These are phyloP conservation scores for Pythium brassicae DNA, from an alignment of 352 stramenopile genomes.

Conservation along the genomic window DNA sequence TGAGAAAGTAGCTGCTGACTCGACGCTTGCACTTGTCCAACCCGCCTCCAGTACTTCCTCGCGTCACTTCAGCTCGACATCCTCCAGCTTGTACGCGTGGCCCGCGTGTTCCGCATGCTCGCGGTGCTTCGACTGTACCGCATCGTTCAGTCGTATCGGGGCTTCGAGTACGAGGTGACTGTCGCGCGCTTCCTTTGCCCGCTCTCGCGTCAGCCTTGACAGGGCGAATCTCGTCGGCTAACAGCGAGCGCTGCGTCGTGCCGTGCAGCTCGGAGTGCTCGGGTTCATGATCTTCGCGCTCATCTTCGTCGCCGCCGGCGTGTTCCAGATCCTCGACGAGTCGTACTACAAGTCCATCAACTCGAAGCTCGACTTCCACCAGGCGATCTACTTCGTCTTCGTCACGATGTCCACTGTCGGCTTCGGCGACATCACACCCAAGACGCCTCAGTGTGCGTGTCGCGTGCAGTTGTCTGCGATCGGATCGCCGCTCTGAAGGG, in stretches of 20 bases:
- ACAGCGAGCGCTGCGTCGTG: neutral
- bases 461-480: neutral
- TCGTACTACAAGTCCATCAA: conserved; percentile 38
- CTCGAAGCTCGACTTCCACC: conserved; percentile 42
- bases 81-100: conserved; percentile 42
- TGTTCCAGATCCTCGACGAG: conserved; percentile 57
- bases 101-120: conserved; percentile 55
- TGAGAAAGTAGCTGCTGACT: neutral
- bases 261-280: conserved; percentile 32
- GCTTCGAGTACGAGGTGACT: conserved; percentile 50
- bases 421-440: conserved; percentile 54
- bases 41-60: conserved; percentile 27
- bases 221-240: neutral
- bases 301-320: conserved; percentile 50
- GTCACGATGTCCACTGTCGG: conserved; percentile 61
- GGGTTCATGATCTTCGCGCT: conserved; percentile 51
- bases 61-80: conserved; percentile 28
- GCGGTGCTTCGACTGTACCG: conserved; percentile 53
- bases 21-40: neutral
- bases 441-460: conserved; percentile 33
- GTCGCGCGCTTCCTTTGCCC: neutral
- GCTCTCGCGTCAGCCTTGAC: neutral
- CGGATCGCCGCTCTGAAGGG: too few species aligned
- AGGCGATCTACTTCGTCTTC: conserved; percentile 68
- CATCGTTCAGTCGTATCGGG: conserved; percentile 44